Evolutionary conservation across 2,329 filamentous ascomycete genomes (phyloP).

Genomic region (Arthrobotrys entomopaga): DNA sequence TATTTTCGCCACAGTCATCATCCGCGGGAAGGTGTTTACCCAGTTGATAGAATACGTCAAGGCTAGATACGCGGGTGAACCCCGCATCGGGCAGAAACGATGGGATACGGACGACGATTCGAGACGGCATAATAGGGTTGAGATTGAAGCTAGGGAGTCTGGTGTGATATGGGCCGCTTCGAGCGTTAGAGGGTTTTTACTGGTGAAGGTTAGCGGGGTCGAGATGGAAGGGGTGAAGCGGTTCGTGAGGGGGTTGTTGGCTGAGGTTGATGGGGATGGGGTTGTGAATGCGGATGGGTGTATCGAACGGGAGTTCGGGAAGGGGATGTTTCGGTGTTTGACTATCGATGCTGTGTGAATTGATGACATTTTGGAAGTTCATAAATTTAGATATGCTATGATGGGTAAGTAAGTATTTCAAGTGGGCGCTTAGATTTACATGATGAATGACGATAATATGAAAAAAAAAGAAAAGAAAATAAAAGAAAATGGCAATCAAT

Average conservation of each 20-base stretch:
- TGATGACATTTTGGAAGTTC: conserved; percentile 5
- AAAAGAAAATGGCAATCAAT: background rate
- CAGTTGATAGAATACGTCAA: conserved; percentile 78
- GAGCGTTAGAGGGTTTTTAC: conserved; percentile 79
- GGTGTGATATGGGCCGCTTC: conserved; percentile 84
- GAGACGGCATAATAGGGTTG: conserved; percentile 67
- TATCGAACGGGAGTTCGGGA: conserved; percentile 77
- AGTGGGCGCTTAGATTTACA: too few relatives aligned
- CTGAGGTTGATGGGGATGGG: conserved; percentile 28
- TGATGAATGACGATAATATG: conserved; percentile 1
- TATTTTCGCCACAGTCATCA: conserved; percentile 84
- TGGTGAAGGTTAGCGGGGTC: conserved; percentile 88
- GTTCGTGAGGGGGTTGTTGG: conserved; percentile 81
- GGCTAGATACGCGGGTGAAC: conserved; percentile 78
- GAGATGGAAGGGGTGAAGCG: conserved; percentile 81
- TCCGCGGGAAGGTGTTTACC: conserved; percentile 77
- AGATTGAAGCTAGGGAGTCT: conserved; percentile 69
- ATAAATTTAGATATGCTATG: background rate
- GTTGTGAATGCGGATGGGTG: conserved; percentile 70
- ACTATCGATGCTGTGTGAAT: conserved; percentile 61
- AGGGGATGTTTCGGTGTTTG: conserved; percentile 81
- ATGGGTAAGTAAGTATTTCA: background rate
- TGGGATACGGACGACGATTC: conserved; percentile 61
- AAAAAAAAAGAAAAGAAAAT: background rate
- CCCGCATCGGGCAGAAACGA: conserved; percentile 75